Evolutionary conservation across 768 basidiomycete genomes (phyloP), one percentile per base, ranked within the genome.

Genomic region (Mycena vulgaris): DNA sequence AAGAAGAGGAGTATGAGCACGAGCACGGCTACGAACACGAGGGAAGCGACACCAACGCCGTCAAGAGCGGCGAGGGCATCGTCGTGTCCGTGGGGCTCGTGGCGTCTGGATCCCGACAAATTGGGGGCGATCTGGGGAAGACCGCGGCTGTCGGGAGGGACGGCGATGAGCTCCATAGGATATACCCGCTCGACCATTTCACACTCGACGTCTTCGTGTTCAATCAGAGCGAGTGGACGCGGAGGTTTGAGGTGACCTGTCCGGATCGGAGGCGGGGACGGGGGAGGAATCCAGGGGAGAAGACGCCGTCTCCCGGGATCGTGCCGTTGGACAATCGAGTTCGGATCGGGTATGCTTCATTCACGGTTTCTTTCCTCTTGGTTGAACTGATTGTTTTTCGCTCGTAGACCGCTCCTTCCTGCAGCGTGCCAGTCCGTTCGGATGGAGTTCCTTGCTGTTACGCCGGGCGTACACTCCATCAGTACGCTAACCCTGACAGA

Each of bases 181-280:
- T 96, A 75, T 92, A 89, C 71, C 93, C 93, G 21, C 82, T 92
- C 30, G 90, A 94, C 74, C 83, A 87, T 57, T 96, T 96, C 77
- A 91, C 90, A 58, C 79, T 96, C 74, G 95, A 96, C 69, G 91
- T 96, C 3, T 96, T 96, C 74, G 93, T 96, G 63, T 95, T 92
- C 75, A 96, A 96, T 75, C 92, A 91, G 80, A 91, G 89, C 51
- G 83, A 88, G 49, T 90, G 92, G 90, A 90, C 90, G 58, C 86
- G 94, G 67, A 79, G 93, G 72, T 93, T 95, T 72, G 94, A 95
- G 79, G 85, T 95, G 40, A 90, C 87, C 33, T 92, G 88, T 78
- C 91, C 92, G 2, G 87, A 90, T 74, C 82, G 83, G 35, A 78
- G 87, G 65, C 82, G 85, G 74, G 80, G 88, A 62, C 78, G 86